These are phyloP conservation scores for Termitomyces sp. DNA, from an alignment of 768 basidiomycete species.

Conservation along the genomic window DNA sequence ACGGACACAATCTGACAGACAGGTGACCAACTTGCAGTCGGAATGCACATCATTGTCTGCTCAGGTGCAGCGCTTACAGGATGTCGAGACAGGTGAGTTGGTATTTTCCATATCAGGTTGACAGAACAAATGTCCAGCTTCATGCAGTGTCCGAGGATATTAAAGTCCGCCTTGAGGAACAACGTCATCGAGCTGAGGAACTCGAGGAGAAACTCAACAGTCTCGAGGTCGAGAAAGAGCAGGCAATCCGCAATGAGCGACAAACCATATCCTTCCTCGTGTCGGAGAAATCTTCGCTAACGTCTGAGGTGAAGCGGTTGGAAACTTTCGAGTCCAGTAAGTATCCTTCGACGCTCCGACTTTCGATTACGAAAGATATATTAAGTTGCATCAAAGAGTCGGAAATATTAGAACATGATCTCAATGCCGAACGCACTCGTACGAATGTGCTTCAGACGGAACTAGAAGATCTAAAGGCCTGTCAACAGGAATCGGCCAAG, in stretches of 20 bases:
- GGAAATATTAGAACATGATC: slow-evolving; percentile 36
- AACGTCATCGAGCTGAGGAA: slow-evolving; percentile 27
- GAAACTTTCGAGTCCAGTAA: slow-evolving; percentile 61
- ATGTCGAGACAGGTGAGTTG: slow-evolving; percentile 27
- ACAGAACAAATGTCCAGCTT: background rate
- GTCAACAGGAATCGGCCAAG: slow-evolving; percentile 32
- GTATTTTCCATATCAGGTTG: background rate
- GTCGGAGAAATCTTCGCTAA: slow-evolving; percentile 63
- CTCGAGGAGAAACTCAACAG: slow-evolving; percentile 29
- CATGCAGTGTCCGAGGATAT: slow-evolving; percentile 29
- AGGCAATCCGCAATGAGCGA: slow-evolving; percentile 50
- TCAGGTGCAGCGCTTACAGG: slow-evolving; percentile 29
- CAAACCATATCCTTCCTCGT: slow-evolving; percentile 78
- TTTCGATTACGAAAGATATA: background rate
- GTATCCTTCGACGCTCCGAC: slow-evolving; percentile 13
- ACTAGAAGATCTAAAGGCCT: slow-evolving; percentile 40
- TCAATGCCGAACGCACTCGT: slow-evolving; percentile 41
- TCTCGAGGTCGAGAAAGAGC: slow-evolving; percentile 31
- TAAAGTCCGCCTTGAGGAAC: slow-evolving; percentile 31
- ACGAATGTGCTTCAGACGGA: slow-evolving; percentile 37
- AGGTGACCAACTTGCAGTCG: slow-evolving; percentile 19
- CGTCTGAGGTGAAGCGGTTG: slow-evolving; percentile 54
- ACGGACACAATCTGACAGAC: slow-evolving; percentile 15
- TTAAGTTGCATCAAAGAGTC: slow-evolving; percentile 32
- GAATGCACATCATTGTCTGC: slow-evolving; percentile 25